These are phyloP conservation scores for Starmerella apis DNA, from an alignment of 805 yeast genomes.

Conservation along the genomic window DNA sequence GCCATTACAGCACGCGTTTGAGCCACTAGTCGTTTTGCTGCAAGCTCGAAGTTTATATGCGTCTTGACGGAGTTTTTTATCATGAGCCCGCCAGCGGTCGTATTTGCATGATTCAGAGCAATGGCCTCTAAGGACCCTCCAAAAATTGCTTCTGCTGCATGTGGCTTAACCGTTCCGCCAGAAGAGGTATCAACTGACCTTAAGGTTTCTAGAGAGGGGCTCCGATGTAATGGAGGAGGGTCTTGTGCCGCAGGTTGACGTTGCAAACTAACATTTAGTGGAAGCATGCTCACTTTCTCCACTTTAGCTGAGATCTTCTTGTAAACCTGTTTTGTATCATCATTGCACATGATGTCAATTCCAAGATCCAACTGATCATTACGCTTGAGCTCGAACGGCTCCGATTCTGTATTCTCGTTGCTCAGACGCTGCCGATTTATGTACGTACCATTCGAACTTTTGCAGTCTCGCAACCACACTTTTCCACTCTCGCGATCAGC, in stretches of 20 bases:
- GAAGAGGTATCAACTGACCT: constrained; percentile 4
- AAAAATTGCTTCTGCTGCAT: constrained; percentile 27
- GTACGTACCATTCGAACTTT: constrained; percentile 90
- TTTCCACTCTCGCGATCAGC: constrained; percentile 54
- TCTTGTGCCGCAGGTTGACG: constrained; percentile 7
- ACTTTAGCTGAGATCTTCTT: constrained; percentile 77
- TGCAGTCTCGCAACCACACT: constrained; percentile 71
- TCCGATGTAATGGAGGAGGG: constrained; percentile 12
- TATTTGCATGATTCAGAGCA: constrained; percentile 30
- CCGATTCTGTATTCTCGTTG: constrained; percentile 43
- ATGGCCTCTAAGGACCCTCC: constrained; percentile 32
- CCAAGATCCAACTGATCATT: constrained; percentile 91
- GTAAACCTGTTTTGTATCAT: constrained; percentile 51
- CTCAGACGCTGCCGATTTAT: constrained; percentile 65
- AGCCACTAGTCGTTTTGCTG: constrained; percentile 30
- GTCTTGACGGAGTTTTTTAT: constrained; percentile 29
- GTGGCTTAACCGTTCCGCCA: background rate
- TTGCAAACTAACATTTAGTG: constrained; percentile 30
- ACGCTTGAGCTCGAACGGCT: constrained; percentile 50
- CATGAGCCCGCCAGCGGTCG: constrained; percentile 31
- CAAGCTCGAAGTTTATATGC: constrained; percentile 29
- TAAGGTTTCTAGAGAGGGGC: constrained; percentile 21
- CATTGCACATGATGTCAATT: constrained; percentile 54
- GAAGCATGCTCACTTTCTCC: constrained; percentile 56
- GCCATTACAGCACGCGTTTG: constrained; percentile 30